phyloP scores from a whole-genome alignment of 2,329 filamentous ascomycete species.

The Ophiostoma ulmi region DNA sequence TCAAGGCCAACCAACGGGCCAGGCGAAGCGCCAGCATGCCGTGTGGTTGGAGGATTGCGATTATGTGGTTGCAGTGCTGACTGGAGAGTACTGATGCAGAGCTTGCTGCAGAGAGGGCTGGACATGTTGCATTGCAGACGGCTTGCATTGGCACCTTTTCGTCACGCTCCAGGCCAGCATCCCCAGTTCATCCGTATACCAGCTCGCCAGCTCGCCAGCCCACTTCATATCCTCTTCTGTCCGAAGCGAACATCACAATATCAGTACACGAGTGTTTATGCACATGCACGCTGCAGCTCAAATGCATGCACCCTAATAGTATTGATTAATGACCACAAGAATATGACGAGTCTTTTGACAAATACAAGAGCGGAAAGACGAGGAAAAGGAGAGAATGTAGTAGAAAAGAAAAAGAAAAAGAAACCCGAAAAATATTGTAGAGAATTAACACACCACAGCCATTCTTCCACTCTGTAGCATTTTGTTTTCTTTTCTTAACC shows the following conservation, averaged over 20 bases:
- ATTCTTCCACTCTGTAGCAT: neutral
- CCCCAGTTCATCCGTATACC: neutral
- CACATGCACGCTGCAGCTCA: neutral
- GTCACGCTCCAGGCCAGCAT: constrained; percentile 2
- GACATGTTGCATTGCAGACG: neutral
- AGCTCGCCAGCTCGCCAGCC: neutral
- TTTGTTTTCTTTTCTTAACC: neutral
- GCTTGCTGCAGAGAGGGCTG: constrained; percentile 6
- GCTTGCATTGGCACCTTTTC: neutral
- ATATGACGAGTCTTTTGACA: neutral
- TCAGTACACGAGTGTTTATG: neutral
- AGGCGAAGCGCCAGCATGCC: neutral
- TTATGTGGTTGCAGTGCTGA: constrained; percentile 11
- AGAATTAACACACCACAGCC: neutral
- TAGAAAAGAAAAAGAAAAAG: neutral
- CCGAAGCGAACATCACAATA: neutral
- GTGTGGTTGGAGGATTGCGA: neutral
- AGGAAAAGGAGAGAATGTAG: neutral
- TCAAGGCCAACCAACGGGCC: neutral
- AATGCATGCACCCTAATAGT: neutral
- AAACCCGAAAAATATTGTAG: neutral
- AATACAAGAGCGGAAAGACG: neutral
- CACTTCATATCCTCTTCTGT: neutral
- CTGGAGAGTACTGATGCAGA: neutral
- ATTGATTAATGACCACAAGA: neutral